Conservation (phyloP, 2,329 filamentous ascomycete genomes). For the Phyllosticta citriasiana region DNA sequence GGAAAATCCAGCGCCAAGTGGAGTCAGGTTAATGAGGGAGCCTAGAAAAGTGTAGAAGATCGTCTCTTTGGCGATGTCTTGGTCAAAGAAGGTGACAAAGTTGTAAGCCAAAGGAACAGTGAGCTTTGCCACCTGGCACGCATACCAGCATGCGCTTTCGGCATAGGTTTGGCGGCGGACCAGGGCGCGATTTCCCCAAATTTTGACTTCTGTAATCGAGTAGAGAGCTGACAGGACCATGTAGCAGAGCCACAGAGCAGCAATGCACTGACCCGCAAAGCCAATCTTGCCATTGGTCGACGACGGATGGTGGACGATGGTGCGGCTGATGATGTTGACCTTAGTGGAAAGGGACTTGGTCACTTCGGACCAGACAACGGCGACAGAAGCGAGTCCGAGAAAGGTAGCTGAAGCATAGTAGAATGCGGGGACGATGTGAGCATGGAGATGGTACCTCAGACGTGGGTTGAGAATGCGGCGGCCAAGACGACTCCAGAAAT, state of each 20-base stretch:
- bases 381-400: slow-evolving; percentile 64
- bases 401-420: slow-evolving; percentile 56
- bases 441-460: slow-evolving; percentile 68
- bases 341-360: slow-evolving; percentile 72
- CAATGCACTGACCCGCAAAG: slow-evolving; percentile 75
- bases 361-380: slow-evolving; percentile 88
- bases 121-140: slow-evolving; percentile 81
- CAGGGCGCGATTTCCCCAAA: slow-evolving; percentile 92
- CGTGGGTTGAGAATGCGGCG: slow-evolving; percentile 61
- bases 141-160: slow-evolving; percentile 93
- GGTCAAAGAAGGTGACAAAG: slow-evolving; percentile 81
- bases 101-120: slow-evolving; percentile 93
- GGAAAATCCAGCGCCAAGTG: slow-evolving; percentile 74
- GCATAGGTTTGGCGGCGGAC: slow-evolving; percentile 85
- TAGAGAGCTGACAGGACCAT: slow-evolving; percentile 87
- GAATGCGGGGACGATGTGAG: slow-evolving; percentile 59
- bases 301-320: slow-evolving; percentile 65
- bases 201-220: slow-evolving; percentile 83
- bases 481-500: slow-evolving; percentile 21
- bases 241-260: slow-evolving; percentile 84
- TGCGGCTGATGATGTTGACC: slow-evolving; percentile 59
- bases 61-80: slow-evolving; percentile 61
- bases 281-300: slow-evolving; percentile 66
- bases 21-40: slow-evolving; percentile 69
- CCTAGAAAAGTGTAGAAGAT: slow-evolving; percentile 85